Conservation (phyloP, 768 basidiomycete genomes). For the Tylopilus sp. region DNA sequence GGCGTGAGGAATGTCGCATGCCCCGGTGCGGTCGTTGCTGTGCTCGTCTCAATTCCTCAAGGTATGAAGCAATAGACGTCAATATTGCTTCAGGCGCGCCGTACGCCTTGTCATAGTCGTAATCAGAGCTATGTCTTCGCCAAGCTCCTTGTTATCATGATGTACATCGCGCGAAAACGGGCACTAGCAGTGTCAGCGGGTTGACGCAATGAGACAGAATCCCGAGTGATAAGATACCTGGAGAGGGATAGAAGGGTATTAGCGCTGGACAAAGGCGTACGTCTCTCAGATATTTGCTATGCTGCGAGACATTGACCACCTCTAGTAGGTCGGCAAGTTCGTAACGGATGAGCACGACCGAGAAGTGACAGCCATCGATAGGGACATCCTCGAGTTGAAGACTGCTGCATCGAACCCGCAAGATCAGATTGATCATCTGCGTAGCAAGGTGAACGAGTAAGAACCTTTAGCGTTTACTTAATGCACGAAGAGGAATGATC, state of each 20-base stretch:
- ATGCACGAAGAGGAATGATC: slow-evolving; percentile 46
- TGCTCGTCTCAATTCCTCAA: too few relatives aligned
- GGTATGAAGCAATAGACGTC: too few relatives aligned
- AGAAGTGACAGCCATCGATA: slow-evolving; percentile 74
- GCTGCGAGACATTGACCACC: not conserved
- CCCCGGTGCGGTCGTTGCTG: too few relatives aligned
- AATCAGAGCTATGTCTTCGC: too few relatives aligned
- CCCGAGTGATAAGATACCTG: slow-evolving; percentile 79
- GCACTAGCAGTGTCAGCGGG: too few relatives aligned
- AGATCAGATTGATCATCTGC: slow-evolving; percentile 64
- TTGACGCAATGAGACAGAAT: too few relatives aligned
- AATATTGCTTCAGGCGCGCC: too few relatives aligned
- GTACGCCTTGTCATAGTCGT: too few relatives aligned
- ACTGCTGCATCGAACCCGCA: slow-evolving; percentile 64
- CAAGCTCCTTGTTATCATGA: too few relatives aligned
- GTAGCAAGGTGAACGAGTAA: slow-evolving; percentile 71
- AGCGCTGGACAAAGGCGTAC: slow-evolving; percentile 64
- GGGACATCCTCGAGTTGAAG: slow-evolving; percentile 78
- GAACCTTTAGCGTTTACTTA: slow-evolving; percentile 12
- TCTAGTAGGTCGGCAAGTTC: slow-evolving; percentile 77
- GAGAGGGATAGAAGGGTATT: slow-evolving; percentile 69
- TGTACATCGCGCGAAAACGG: too few relatives aligned
- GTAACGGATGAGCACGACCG: slow-evolving; percentile 34
- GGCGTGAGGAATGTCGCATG: too few relatives aligned
- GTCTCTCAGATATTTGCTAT: slow-evolving; percentile 16